Percentiles rank a stretch among this genome's conserved stretches.
phyloP scores from a whole-genome alignment of 2,329 filamentous ascomycete species.

The Kalmusia sp. region DNA sequence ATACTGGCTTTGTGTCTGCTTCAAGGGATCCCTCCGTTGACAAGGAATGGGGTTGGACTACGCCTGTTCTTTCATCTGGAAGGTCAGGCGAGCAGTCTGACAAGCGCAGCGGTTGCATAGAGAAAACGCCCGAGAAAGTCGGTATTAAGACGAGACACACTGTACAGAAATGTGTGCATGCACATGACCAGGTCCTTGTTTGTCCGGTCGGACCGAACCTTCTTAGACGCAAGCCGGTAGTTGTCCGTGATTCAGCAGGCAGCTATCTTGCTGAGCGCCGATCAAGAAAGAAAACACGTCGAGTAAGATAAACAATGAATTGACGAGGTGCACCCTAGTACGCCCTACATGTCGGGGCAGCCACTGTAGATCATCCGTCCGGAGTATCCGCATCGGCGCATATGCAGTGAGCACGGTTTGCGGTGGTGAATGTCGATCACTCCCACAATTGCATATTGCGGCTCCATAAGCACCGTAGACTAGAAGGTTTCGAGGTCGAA shows the following conservation, averaged over 20 bases:
- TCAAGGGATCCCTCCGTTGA: no score
- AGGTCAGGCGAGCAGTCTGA: no score
- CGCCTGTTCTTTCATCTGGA: no score
- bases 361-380: slow-evolving; percentile 6
- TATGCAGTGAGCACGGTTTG: slow-evolving; percentile 12
- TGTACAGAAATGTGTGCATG: not conserved
- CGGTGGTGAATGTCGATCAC: slow-evolving; percentile 13
- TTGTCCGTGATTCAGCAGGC: not conserved
- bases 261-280: not conserved
- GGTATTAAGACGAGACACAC: not conserved
- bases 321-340: not conserved
- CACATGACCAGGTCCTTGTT: no score
- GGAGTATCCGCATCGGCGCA: slow-evolving; percentile 15
- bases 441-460: slow-evolving; percentile 2
- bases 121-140: no score
- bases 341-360: not conserved
- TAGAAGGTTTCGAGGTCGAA: not conserved
- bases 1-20: no score
- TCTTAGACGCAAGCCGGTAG: not conserved
- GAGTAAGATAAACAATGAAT: not conserved
- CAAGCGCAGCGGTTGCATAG: no score
- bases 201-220: not conserved
- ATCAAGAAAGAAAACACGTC: not conserved
- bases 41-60: no score
- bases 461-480: slow-evolving; percentile 3